A percentile compares a stretch with the other conserved stretches of the same genome.
These are phyloP conservation scores for Chlamydomonas sp. DNA, from an alignment of 139 green algal genomes.

Conservation along the genomic window DNA sequence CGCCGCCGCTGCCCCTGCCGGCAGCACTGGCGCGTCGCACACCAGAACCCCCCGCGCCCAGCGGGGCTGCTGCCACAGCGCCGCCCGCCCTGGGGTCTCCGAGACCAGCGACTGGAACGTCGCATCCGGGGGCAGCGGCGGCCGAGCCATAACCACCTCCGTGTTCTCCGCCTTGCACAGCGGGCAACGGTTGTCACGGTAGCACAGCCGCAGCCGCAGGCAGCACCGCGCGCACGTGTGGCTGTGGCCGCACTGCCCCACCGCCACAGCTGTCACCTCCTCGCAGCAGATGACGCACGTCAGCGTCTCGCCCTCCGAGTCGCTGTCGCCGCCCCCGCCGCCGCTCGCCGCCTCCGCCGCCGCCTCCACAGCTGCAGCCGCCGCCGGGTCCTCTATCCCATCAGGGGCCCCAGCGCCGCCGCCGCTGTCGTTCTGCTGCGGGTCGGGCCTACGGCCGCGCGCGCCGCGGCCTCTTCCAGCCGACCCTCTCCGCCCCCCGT, in stretches of 20 bases:
- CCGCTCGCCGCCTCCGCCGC: background rate
- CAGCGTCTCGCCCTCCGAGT: background rate
- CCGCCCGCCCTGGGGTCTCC: background rate
- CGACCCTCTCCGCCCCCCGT: no score
- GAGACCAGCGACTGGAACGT: background rate
- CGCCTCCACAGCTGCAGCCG: background rate
- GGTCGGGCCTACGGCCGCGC: no score
- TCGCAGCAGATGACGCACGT: slow-evolving; percentile 50
- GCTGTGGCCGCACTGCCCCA: slow-evolving; percentile 66
- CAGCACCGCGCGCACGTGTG: slow-evolving; percentile 62
- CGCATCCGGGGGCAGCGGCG: slow-evolving; percentile 14
- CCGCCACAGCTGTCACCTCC: slow-evolving; percentile 35
- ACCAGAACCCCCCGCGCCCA: slow-evolving; percentile 53
- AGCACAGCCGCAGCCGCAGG: slow-evolving; percentile 76
- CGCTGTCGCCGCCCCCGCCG: background rate
- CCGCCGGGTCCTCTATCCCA: no score
- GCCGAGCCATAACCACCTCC: slow-evolving; percentile 67
- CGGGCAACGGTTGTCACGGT: slow-evolving; percentile 68
- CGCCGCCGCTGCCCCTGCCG: background rate
- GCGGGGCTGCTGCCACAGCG: slow-evolving; percentile 41
- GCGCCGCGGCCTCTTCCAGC: no score
- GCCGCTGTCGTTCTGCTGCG: no score
- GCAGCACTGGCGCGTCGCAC: background rate
- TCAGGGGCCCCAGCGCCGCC: no score
- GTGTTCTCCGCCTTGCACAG: slow-evolving; percentile 75